Evolutionary conservation across 1,284 basidiomycete genomes (phyloP), one percentile per base, ranked within the genome.

Genomic region (Wolfiporia cocos): DNA sequence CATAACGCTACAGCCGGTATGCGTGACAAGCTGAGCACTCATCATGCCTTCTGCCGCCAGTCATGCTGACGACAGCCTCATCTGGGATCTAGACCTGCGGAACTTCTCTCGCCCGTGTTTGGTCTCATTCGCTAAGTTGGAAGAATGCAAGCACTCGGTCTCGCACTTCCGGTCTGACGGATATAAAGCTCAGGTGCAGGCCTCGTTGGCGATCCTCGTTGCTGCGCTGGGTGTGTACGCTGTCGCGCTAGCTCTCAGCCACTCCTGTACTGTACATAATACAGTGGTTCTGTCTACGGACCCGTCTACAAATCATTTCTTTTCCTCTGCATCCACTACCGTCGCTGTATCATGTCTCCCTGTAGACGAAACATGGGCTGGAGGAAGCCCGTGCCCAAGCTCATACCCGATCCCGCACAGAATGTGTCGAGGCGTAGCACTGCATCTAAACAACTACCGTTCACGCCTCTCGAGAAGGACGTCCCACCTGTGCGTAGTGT

Each of bases 311-410:
- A n/a, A n/a, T n/a, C n/a, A n/a, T n/a, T n/a, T n/a, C n/a, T n/a
- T n/a, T n/a, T n/a, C n/a, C n/a, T n/a, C n/a, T n/a, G n/a, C n/a
- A n/a, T n/a, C n/a, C n/a, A n/a, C n/a, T n/a, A n/a, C n/a, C n/a
- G n/a, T 21, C 30, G 20, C 33, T 33, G 17, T 33, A 37, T 17
- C 37, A 54, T 55, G 50, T 29, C 45, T 20, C 42, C 49, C 22
- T 46, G 42, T 9, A 7, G 26, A 24, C 39, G 47, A 31, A 54
- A 59, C 54, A 74, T 73, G 70, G 77, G 74, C 57, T 76, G 80
- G 58, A 69, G 81, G 40, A 84, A 84, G 56, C 81, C 81, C 29
- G 80, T 73, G 29, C 81, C 81, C 2, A 63, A 63, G 43, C 81
- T 76, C 58, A 68, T 80, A 22, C 80, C 81, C 29, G 78, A 80